These are phyloP conservation scores for Serpula lacrymans DNA, from an alignment of 768 basidiomycete genomes.

Conservation along the genomic window DNA sequence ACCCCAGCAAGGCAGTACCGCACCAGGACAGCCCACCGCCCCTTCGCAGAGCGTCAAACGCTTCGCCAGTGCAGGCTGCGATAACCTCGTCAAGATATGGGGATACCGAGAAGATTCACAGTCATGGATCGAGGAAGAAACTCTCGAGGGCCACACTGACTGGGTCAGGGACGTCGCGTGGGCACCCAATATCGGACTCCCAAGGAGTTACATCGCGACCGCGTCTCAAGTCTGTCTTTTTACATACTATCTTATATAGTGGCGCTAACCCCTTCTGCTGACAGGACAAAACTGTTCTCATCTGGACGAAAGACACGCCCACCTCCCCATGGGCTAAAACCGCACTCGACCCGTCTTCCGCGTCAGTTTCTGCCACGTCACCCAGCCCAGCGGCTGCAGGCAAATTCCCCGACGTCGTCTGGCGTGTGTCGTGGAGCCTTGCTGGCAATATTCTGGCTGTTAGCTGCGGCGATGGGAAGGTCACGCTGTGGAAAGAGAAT, in stretches of 20 bases:
- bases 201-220: constrained; percentile 92
- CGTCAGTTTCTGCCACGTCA: constrained; percentile 40
- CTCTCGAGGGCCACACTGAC: constrained; percentile 88
- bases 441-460: constrained; percentile 96
- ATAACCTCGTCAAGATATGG: constrained; percentile 95
- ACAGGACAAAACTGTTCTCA: constrained; percentile 80
- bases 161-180: constrained; percentile 99
- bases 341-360: constrained; percentile 67
- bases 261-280: no score
- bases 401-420: constrained; percentile 95
- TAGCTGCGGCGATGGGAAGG: constrained; percentile 96
- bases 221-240: constrained; percentile 69
- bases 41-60: constrained; percentile 71
- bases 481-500: constrained; percentile 98
- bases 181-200: constrained; percentile 96
- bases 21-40: constrained; percentile 41
- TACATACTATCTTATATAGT: not conserved
- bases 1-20: constrained; percentile 50
- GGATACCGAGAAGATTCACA: constrained; percentile 82
- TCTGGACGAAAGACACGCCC: constrained; percentile 86
- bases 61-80: constrained; percentile 94
- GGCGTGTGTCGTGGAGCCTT: constrained; percentile 98
- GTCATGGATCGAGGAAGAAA: constrained; percentile 89
- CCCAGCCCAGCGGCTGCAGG: constrained; percentile 51
- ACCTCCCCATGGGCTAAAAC: constrained; percentile 77